These are phyloP conservation scores for Bremia lactucae DNA, from an alignment of 352 stramenopile species.

Conservation along the genomic window DNA sequence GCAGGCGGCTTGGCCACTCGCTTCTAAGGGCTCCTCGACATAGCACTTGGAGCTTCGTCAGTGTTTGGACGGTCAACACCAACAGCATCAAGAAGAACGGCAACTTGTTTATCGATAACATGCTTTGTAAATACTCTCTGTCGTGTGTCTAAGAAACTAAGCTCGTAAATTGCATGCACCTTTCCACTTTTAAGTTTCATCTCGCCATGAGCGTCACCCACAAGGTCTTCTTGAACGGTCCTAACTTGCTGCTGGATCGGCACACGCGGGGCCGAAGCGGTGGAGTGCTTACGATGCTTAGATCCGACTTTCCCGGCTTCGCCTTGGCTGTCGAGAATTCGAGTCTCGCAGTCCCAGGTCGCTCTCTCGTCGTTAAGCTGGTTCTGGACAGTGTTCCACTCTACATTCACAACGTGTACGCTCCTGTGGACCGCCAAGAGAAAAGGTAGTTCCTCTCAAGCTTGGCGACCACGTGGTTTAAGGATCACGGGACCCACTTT, in stretches of 20 bases:
- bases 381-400: not conserved
- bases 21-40: not conserved
- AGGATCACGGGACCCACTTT: not conserved
- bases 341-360: not conserved
- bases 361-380: not conserved
- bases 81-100: not conserved
- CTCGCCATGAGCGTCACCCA: not conserved
- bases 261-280: not conserved
- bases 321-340: not conserved
- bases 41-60: not conserved
- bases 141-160: not conserved
- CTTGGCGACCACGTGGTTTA: not conserved
- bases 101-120: not conserved
- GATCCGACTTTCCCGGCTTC: not conserved
- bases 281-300: not conserved
- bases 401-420: not conserved
- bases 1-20: not conserved
- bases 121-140: not conserved
- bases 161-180: not conserved
- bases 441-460: not conserved
- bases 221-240: not conserved
- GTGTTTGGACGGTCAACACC: not conserved
- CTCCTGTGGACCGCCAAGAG: not conserved
- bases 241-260: not conserved
- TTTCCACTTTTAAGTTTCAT: not conserved